These are phyloP conservation scores for Daldinia loculata DNA, from an alignment of 495 filamentous ascomycete genomes.

Conservation along the genomic window DNA sequence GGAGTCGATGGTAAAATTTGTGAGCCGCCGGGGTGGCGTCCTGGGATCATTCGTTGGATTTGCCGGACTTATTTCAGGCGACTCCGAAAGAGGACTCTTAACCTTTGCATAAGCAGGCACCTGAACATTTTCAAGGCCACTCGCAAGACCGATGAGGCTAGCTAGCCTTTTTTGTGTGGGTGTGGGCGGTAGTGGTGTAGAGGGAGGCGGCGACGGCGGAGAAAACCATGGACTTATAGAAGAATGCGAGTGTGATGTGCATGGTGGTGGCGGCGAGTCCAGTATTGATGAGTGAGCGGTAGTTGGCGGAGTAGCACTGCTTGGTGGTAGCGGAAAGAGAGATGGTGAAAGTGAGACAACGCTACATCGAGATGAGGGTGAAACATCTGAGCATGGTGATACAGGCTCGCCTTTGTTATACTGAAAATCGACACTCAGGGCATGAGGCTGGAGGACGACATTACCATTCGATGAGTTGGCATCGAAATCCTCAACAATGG, in stretches of 20 bases:
- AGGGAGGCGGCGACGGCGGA: slow-evolving; percentile 36
- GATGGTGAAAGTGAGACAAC: slow-evolving; percentile 38
- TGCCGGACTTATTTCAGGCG: neutral
- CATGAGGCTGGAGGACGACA: slow-evolving; percentile 25
- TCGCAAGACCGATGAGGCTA: slow-evolving; percentile 20
- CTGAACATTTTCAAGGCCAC: slow-evolving; percentile 23
- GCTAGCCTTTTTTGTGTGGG: slow-evolving; percentile 28
- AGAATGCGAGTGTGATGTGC: slow-evolving; percentile 28
- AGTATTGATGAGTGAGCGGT: slow-evolving; percentile 11
- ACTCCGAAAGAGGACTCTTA: slow-evolving; percentile 13
- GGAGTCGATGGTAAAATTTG: slow-evolving; percentile 18
- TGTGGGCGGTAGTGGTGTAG: slow-evolving; percentile 30
- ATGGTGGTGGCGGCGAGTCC: slow-evolving; percentile 20
- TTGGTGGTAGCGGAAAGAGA: slow-evolving; percentile 38
- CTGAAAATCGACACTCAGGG: slow-evolving; percentile 34
- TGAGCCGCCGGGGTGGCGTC: slow-evolving; percentile 18
- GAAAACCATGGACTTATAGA: slow-evolving; percentile 34
- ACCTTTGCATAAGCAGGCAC: slow-evolving; percentile 14
- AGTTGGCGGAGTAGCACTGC: slow-evolving; percentile 17
- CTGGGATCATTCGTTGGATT: neutral
- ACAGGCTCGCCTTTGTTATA: slow-evolving; percentile 22
- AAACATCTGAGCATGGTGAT: slow-evolving; percentile 26
- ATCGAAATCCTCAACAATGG: slow-evolving; percentile 1
- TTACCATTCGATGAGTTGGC: slow-evolving; percentile 2
- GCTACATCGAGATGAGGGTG: slow-evolving; percentile 25